phyloP scores from a whole-genome alignment of 345 rosid genomes.

The Psidium guajava region DNA sequence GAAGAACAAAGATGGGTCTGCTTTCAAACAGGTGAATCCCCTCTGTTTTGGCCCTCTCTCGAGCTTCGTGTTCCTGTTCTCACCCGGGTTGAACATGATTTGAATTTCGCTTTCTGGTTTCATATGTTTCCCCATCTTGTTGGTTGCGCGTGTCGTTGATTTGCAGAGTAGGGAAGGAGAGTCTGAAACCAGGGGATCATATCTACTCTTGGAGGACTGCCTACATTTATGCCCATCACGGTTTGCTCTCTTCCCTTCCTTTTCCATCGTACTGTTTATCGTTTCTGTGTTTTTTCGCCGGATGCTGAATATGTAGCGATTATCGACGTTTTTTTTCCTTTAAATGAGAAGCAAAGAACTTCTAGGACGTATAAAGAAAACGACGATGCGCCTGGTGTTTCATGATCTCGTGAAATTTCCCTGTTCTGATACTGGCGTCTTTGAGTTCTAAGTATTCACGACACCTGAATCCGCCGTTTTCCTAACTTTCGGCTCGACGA shows the following conservation, averaged over 20 bases:
- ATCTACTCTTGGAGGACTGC: slow-evolving; percentile 91
- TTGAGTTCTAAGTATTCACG: background rate
- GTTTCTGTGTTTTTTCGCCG: background rate
- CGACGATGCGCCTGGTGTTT: background rate
- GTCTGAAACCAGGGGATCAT: slow-evolving; percentile 83
- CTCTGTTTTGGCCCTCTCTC: background rate
- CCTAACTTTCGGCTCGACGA: background rate
- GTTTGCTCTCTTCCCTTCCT: slow-evolving; percentile 11
- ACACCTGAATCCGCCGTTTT: background rate
- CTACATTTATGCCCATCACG: slow-evolving; percentile 85
- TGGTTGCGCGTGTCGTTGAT: background rate
- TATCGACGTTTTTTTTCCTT: background rate
- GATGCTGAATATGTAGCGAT: background rate
- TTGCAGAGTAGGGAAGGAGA: slow-evolving; percentile 34
- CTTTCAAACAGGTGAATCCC: slow-evolving; percentile 67
- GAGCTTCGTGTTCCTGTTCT: background rate
- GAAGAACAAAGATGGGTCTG: slow-evolving; percentile 50
- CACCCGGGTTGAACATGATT: background rate
- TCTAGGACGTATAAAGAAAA: background rate
- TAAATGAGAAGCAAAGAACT: background rate
- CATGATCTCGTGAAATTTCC: background rate
- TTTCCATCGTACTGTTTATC: background rate
- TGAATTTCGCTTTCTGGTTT: background rate
- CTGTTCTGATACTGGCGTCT: background rate
- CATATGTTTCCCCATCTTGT: background rate